phyloP scores from a whole-genome alignment of 257 asterid species.

The Asclepias syriaca region DNA sequence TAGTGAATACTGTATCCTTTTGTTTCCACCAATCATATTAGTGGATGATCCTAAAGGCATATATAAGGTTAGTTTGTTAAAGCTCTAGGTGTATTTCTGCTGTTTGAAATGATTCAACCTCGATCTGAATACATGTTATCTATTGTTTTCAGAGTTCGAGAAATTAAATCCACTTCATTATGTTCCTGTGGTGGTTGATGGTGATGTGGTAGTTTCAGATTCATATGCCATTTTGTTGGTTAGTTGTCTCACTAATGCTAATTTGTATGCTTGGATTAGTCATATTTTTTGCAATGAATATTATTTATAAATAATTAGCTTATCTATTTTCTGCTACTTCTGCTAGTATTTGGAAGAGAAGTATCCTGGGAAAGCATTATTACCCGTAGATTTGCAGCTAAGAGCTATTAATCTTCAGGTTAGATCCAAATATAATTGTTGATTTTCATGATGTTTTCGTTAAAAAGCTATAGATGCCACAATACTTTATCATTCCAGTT shows the following conservation, averaged over 20 bases:
- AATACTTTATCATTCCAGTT: neutral
- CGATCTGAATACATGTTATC: neutral
- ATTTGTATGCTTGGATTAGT: neutral
- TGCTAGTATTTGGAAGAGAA: conserved; percentile 71
- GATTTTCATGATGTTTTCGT: neutral
- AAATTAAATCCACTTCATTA: conserved; percentile 63
- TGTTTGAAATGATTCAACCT: neutral
- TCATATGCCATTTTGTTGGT: conserved; percentile 72
- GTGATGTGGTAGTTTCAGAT: conserved; percentile 63
- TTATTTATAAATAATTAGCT: neutral
- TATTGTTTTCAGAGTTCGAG: conserved; percentile 58
- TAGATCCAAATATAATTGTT: conserved; percentile 10
- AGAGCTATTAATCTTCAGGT: conserved; percentile 86
- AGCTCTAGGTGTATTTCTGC: neutral
- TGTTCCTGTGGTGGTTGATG: conserved; percentile 78
- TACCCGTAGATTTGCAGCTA: conserved; percentile 57
- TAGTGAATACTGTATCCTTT: neutral
- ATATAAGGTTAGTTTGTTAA: too few relatives aligned
- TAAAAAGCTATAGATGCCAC: too few relatives aligned
- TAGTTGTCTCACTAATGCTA: conserved; percentile 15
- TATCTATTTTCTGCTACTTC: conserved; percentile 1
- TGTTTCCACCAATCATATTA: neutral
- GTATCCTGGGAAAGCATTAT: conserved; percentile 48
- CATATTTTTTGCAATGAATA: neutral
- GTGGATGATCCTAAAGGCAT: too few relatives aligned